Evolutionary conservation across 2,329 filamentous ascomycete species (phyloP).

Genomic region (Clarireedia paspali): DNA sequence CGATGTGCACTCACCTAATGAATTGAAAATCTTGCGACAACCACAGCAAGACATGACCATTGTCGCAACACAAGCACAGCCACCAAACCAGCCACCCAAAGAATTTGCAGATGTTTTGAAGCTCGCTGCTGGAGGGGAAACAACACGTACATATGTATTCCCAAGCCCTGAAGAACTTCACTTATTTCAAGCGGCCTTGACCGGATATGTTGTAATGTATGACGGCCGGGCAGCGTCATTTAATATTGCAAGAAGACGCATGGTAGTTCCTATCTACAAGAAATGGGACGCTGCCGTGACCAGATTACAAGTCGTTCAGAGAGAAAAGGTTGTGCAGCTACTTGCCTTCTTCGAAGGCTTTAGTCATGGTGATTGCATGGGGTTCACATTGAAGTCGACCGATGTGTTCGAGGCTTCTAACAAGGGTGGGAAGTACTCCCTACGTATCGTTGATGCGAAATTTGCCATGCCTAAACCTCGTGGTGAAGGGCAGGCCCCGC

Average conservation of each 20-base stretch:
- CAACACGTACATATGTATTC: constrained; percentile 66
- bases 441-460: constrained; percentile 83
- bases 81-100: constrained; percentile 52
- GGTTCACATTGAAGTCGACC: constrained; percentile 76
- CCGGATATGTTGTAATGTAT: constrained; percentile 70
- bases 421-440: constrained; percentile 57
- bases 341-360: constrained; percentile 86
- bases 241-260: constrained; percentile 73
- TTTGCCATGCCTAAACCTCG: constrained; percentile 66
- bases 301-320: constrained; percentile 71
- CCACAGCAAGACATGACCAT: constrained; percentile 72
- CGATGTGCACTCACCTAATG: constrained; percentile 50
- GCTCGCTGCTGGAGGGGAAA: constrained; percentile 45
- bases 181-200: constrained; percentile 69
- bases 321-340: constrained; percentile 68
- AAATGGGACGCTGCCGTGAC: constrained; percentile 83
- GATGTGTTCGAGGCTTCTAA: constrained; percentile 70
- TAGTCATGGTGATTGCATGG: constrained; percentile 79
- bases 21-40: constrained; percentile 61
- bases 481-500: constrained; percentile 40
- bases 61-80: constrained; percentile 62
- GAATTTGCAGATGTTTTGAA: constrained; percentile 47
- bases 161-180: constrained; percentile 63
- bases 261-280: constrained; percentile 90
- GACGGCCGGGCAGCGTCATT: constrained; percentile 67